Percentiles rank a stretch among this genome's conserved stretches.
These are phyloP conservation scores for Geoglossum cookeanum DNA, from an alignment of 2,329 filamentous ascomycete genomes.

Conservation along the genomic window DNA sequence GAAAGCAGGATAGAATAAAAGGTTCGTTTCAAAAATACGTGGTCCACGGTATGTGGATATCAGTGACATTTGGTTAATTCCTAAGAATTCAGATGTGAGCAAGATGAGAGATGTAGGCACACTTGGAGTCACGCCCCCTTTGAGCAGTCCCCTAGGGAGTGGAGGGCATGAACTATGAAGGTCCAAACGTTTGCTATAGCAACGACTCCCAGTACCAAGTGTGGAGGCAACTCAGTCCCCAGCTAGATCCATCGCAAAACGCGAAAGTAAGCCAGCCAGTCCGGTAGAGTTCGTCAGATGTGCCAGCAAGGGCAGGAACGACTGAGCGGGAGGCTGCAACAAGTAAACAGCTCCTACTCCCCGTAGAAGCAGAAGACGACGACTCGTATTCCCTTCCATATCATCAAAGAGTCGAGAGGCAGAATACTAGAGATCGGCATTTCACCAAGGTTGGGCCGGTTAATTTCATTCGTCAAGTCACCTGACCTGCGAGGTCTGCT, in stretches of 20 bases:
- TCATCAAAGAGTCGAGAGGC: neutral
- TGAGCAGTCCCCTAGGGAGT: conserved; percentile 20
- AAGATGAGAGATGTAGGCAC: conserved; percentile 23
- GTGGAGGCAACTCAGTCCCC: conserved; percentile 19
- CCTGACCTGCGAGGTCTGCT: neutral
- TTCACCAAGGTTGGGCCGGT: no score
- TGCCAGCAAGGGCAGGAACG: neutral
- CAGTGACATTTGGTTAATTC: no score
- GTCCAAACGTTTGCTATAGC: conserved; percentile 27
- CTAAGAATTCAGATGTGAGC: neutral
- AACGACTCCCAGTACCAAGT: conserved; percentile 7
- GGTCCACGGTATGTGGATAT: no score
- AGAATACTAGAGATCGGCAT: no score
- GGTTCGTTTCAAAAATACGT: neutral
- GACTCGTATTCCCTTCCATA: neutral
- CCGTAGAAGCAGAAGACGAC: neutral
- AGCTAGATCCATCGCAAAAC: conserved; percentile 26
- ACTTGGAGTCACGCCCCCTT: conserved; percentile 33
- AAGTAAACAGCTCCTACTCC: neutral
- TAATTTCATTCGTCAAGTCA: neutral
- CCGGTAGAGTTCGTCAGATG: conserved; percentile 25
- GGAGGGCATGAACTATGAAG: conserved; percentile 36
- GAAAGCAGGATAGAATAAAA: neutral
- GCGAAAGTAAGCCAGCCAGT: conserved; percentile 22
- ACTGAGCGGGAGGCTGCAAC: neutral